These are phyloP conservation scores for Hypoxylon sp. DNA, from an alignment of 2,329 filamentous ascomycete species.

Conservation along the genomic window DNA sequence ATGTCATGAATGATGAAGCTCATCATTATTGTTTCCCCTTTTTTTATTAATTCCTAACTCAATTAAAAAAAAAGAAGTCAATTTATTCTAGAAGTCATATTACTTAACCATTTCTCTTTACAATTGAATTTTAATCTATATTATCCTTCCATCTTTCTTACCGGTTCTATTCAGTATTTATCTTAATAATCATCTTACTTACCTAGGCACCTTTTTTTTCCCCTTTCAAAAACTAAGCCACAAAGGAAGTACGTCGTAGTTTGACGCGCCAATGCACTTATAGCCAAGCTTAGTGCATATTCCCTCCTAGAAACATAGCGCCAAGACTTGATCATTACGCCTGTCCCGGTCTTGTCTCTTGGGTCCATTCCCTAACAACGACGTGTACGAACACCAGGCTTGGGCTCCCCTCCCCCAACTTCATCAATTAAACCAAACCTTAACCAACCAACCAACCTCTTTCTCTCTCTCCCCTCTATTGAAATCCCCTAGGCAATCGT, in stretches of 20 bases:
- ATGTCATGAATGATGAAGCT: slow-evolving; percentile 5
- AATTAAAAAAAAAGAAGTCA: background rate
- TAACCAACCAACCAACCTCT: background rate
- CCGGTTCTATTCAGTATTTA: background rate
- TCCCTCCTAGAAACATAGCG: slow-evolving; percentile 15
- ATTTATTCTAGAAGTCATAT: too few species aligned
- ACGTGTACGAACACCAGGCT: slow-evolving; percentile 27
- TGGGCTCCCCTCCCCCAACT: slow-evolving; percentile 31
- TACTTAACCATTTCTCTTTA: too few species aligned
- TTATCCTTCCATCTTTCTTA: background rate
- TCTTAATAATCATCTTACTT: slow-evolving; percentile 12
- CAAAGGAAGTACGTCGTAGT: too few species aligned
- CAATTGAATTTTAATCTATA: slow-evolving; percentile 1
- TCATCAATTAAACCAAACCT: slow-evolving; percentile 29
- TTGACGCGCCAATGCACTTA: too few species aligned
- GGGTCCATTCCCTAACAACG: slow-evolving; percentile 10
- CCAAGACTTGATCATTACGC: slow-evolving; percentile 32
- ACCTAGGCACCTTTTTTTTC: background rate
- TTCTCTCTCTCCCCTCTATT: slow-evolving; percentile 5
- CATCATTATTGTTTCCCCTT: slow-evolving; percentile 11
- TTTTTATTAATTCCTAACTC: slow-evolving; percentile 18
- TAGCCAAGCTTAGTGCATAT: too few species aligned
- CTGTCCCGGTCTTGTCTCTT: slow-evolving; percentile 10
- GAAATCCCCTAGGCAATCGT: slow-evolving; percentile 17
- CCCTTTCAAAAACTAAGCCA: background rate